Conservation (phyloP, 352 stramenopile species). For the Blastocystis hominis region DNA sequence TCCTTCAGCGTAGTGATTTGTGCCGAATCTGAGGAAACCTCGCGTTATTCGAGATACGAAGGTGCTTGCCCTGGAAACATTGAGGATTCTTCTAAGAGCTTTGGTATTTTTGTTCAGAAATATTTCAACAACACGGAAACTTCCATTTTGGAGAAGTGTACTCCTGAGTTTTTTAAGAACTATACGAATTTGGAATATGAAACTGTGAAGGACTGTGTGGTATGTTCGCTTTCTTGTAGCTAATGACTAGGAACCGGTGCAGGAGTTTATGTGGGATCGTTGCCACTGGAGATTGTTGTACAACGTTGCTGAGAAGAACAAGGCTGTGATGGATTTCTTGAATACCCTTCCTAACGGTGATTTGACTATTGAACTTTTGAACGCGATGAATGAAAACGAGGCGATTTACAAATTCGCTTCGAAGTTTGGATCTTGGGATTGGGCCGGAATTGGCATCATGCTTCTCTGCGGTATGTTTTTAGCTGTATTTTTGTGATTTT, state of each 20-base stretch:
- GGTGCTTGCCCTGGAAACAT: not conserved
- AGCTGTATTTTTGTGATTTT: no score
- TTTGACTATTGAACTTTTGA: not conserved
- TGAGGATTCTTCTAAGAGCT: not conserved
- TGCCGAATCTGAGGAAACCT: not conserved
- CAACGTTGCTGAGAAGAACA: not conserved
- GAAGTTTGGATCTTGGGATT: not conserved
- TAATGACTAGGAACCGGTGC: not conserved
- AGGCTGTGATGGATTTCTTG: not conserved
- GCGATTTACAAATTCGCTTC: not conserved
- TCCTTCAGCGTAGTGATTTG: not conserved
- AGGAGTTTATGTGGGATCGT: constrained; percentile 16
- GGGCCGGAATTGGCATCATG: not conserved
- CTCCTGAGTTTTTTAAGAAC: not conserved
- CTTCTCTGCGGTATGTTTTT: not conserved
- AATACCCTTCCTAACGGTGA: no score
- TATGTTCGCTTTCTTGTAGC: not conserved
- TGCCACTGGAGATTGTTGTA: constrained; percentile 29
- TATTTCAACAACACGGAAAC: not conserved
- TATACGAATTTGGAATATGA: not conserved
- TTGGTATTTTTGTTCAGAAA: not conserved
- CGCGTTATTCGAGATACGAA: not conserved
- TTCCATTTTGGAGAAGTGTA: not conserved
- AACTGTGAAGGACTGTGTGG: not conserved
- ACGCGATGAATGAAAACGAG: not conserved